Evolutionary conservation across 257 asterid species (phyloP), one percentile per base, ranked within the genome.

Genomic region (Oldenlandia corymbosa): DNA sequence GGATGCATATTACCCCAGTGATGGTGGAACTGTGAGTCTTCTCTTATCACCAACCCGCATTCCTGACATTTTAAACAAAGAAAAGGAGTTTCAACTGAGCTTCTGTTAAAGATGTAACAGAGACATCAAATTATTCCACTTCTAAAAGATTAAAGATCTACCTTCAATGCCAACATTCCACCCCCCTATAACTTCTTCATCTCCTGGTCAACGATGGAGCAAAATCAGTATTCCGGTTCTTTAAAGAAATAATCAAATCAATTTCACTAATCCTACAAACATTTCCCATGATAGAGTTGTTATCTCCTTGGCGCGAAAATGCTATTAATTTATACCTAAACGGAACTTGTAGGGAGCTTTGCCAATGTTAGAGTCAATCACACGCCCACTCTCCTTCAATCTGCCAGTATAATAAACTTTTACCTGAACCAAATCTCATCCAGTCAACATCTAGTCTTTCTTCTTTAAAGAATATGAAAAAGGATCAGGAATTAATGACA

Each of bases 11-110:
- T 86, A 88, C 98, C 98, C 94, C 90, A 83, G 39, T 17, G 91
- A 76, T 70, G 97, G 98, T 49, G 98, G 97, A 72, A 91, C 50
- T 26, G 67, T 37, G 46, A 91, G 82, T 75, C 91, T 85, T 79
- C 98, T 86, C 78, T 83, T 86, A 60, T 75, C 98, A 69, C 97
- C 98, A 64, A 85, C 88, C 23, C 54, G 83, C 98, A 91, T 91
- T 64, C 98, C 96, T 91, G 78, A 51, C 45, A 78, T 55, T 62
- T 56, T 63, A 70, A 45, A 70, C 13, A 49, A 60, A 51, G 18
- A 37, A 48, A 48, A 20, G 42, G 7, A 52, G 71, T 61, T 41
- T 60, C 18, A 24, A 21, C 1, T 45, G 30, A 30, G 70, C 65
- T n/a, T n/a, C n/a, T n/a, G n/a, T n/a, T n/a, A n/a, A n/a, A n/a